Percentiles rank a stretch among this genome's conserved stretches.
Conservation (phyloP, 345 rosid species). For the Aegle marmelos region DNA sequence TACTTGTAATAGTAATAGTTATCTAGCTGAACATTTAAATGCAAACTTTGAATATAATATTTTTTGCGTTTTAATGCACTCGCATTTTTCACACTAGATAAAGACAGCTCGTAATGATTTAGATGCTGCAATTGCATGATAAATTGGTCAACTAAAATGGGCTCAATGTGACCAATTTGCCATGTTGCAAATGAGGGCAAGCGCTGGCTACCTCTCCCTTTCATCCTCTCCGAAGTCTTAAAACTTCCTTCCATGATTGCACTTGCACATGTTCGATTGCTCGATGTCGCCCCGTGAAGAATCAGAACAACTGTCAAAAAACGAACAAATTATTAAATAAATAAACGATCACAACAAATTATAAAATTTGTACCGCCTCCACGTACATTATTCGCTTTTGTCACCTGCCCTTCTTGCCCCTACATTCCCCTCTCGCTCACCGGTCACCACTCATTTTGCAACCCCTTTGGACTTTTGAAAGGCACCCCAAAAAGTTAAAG, state of each 20-base stretch:
- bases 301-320: conserved; percentile 38
- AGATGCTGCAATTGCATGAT: background rate
- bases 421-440: background rate
- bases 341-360: conserved; percentile 4
- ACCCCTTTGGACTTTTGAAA: background rate
- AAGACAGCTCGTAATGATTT: background rate
- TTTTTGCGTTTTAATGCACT: too few species aligned
- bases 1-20: too few species aligned
- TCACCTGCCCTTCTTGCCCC: background rate
- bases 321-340: conserved; percentile 10
- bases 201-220: background rate
- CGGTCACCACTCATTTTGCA: conserved; percentile 5
- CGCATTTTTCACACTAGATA: background rate
- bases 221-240: background rate
- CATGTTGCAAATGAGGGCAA: background rate
- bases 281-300: conserved; percentile 20
- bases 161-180: background rate
- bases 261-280: background rate
- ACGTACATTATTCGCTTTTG: conserved; percentile 7
- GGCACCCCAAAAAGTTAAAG: conserved; percentile 5
- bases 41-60: too few species aligned
- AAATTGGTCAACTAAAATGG: too few species aligned
- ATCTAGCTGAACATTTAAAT: too few species aligned
- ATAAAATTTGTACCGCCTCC: background rate
- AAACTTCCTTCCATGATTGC: conserved; percentile 8